These are phyloP conservation scores for Aspergillus biplanus DNA, from an alignment of 495 filamentous ascomycete species.

Conservation along the genomic window DNA sequence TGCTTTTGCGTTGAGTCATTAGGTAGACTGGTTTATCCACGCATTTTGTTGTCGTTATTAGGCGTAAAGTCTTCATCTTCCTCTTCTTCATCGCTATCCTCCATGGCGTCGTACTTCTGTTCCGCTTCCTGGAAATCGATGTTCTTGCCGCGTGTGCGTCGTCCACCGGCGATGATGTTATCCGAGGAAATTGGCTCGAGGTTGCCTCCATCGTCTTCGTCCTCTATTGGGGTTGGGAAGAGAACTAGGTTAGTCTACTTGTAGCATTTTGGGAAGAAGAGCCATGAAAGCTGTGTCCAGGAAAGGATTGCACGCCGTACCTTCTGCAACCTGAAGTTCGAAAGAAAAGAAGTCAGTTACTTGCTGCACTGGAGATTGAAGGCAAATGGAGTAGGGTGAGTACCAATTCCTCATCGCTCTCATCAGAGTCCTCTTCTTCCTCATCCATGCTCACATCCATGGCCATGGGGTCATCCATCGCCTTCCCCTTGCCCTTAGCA, in stretches of 20 bases:
- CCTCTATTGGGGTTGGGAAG: slow-evolving; percentile 37
- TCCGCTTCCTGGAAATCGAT: slow-evolving; percentile 85
- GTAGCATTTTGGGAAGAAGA: background rate
- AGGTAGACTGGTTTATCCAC: slow-evolving; percentile 37
- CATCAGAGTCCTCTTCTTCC: slow-evolving; percentile 64
- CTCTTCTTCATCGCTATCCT: slow-evolving; percentile 69
- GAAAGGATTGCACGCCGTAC: slow-evolving; percentile 7
- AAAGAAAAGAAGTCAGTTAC: slow-evolving; percentile 5
- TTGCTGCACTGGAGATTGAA: background rate
- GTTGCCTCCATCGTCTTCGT: slow-evolving; percentile 76
- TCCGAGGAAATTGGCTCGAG: slow-evolving; percentile 86
- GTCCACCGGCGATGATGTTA: slow-evolving; percentile 79
- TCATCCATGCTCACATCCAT: slow-evolving; percentile 69
- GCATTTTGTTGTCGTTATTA: slow-evolving; percentile 45
- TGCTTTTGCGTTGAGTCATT: slow-evolving; percentile 15
- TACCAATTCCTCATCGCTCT: slow-evolving; percentile 68
- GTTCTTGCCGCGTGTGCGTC: slow-evolving; percentile 81
- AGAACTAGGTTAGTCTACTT: background rate
- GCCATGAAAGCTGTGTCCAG: background rate
- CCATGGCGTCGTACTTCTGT: slow-evolving; percentile 62
- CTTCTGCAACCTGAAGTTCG: slow-evolving; percentile 42
- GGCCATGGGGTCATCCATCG: slow-evolving; percentile 52
- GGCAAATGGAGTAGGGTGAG: slow-evolving; percentile 23
- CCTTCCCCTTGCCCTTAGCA: slow-evolving; percentile 65
- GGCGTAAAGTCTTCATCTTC: slow-evolving; percentile 67